phyloP scores from a whole-genome alignment of 2,329 filamentous ascomycete species.

The Talaromyces marneffei region DNA sequence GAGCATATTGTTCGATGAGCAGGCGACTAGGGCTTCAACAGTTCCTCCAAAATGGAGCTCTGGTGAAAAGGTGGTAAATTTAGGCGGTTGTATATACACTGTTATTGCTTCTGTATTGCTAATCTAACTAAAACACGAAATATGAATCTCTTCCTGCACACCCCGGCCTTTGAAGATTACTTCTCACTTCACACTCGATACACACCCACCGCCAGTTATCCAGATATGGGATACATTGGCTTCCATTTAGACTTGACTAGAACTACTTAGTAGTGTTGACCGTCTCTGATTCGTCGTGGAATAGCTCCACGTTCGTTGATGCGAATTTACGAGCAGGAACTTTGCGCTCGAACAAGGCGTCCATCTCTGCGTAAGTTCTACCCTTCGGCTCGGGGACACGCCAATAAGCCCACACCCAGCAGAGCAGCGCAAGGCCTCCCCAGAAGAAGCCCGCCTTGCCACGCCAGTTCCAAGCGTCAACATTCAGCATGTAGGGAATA shows the following conservation, averaged over 20 bases:
- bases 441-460: constrained; percentile 28
- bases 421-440: constrained; percentile 67
- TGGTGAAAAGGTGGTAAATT: background rate
- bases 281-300: background rate
- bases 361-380: constrained; percentile 77
- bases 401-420: constrained; percentile 76
- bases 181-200: background rate
- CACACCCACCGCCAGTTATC: background rate
- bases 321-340: constrained; percentile 66
- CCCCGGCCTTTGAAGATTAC: background rate
- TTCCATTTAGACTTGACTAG: background rate
- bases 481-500: constrained; percentile 38
- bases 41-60: background rate
- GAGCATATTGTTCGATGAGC: background rate
- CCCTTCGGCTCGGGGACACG: constrained; percentile 72
- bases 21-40: background rate
- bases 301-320: background rate
- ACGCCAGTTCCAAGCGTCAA: constrained; percentile 20
- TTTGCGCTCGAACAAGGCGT: constrained; percentile 71
- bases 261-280: background rate
- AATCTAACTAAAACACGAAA: background rate
- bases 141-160: background rate
- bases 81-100: background rate
- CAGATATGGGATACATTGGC: background rate
- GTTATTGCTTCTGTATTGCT: background rate